Base-by-base conservation (phyloP, 192 early-diverging fungal species). In the Entomortierella chlamydospora region DNA sequence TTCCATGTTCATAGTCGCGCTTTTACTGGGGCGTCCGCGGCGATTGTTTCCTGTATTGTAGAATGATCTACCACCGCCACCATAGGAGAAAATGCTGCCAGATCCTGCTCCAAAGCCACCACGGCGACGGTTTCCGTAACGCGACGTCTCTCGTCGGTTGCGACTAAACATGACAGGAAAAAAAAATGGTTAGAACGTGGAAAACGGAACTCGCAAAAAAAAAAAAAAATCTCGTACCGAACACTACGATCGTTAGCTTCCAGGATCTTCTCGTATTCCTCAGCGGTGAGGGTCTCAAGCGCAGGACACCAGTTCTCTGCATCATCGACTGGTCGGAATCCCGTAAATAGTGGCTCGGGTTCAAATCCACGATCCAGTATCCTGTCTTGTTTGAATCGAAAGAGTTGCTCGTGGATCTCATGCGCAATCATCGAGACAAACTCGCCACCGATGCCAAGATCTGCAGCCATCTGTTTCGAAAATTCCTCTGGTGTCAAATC, bases 401-500 rank as follows among this genome's bases (percentile, higher is more conserved):
- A 91, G 4, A 95, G 79, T 61, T 95, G 93, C 60, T 95, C 92
- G 49, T 91, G 83, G 49, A 95, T 92, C 30, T 85, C 86, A 71
- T 92, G 90, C 1, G 93, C 85, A 64, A 95, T 93, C 33, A 94
- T 82, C 0, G 90, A 64, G 9, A 91, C 87, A 84, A 93, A 96
- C 69, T 95, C 93, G 12, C 92, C 92, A 0, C 92, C 93, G 37
- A 96, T 79, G 6, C 93, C 93, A 30, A 96, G 68, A 64, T 96
- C 95, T 28, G 88, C 81, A 2, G 89, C 84, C 54, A 95, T 60
- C 29, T 85, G 85, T 18, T 81, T 73, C 33, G 90, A 87, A 74
- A 96, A 96, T 29, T 87, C 89, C 66, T 95, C 95, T 3, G 95
- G 95, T 30, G 68, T 80, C 71, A 86, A 50, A 49, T 87, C 79